Base-by-base conservation (phyloP, 164 flowering plant species). In the Aristolochia contorta region DNA sequence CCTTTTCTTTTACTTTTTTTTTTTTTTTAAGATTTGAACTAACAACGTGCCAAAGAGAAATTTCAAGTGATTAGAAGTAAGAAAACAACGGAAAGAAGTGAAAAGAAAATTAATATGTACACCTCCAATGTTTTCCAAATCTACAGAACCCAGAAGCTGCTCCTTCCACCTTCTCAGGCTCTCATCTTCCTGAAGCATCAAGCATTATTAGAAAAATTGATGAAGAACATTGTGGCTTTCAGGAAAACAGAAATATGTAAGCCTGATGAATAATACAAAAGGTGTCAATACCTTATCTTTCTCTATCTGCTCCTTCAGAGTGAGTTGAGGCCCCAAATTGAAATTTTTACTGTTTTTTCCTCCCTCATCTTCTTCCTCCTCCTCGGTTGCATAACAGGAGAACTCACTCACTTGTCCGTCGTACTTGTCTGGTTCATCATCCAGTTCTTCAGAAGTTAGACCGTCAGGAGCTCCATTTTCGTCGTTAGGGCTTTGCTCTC, bases 291-390 rank as follows among this genome's bases (percentile, higher is more conserved):
- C 97, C 85, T 88, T 91, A 59, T 87, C 97, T 69, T 78, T 84
- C 70, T 87, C 96, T 41, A 83, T 65, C 30, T 84, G 89, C 55
- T 86, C 86, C 60, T 86, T 87, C 67, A 91, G 80, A 8, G 89
- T 69, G 71, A 25, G 63, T 54, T 75, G 88, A 69, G 95, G 97
- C 58, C 97, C 97, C 79, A 91, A 65, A 50, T 79, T 78, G 37
- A 84, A 62, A 52, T 23, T 20, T 12, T 61, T 19, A 9, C 20
- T 21, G 27, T 18, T 56, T 74, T 77, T 58, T 9, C 46, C 65
- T 16, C 60, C 66, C 16, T 71, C 74, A 15, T 74, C 81, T 3
- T 63, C 79, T 10, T 82, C 87, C 12, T 82, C 84, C 0, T 75
- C 82, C 15, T 80, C 84, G 19, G 70, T 64, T 7, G 73, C 75